Evolutionary conservation across 169 alveolate species (phyloP).

Genomic region (Plasmodium cynomolgi): DNA sequence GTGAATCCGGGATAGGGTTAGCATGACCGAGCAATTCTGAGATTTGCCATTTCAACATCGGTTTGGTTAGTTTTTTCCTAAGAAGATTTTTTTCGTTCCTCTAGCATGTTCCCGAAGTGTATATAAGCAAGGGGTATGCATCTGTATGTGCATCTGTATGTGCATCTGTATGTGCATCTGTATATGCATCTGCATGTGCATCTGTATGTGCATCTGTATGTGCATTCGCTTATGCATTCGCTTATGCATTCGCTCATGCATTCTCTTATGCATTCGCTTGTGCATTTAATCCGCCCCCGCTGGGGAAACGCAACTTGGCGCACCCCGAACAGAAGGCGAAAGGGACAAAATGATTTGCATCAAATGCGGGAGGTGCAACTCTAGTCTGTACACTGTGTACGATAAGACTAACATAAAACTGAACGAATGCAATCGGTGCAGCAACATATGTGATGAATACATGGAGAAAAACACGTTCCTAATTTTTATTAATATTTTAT

Average conservation of each 20-base stretch:
- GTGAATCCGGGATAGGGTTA: neutral
- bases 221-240: neutral
- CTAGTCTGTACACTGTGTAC: conserved; percentile 49
- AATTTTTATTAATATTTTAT: conserved; percentile 54
- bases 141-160: neutral
- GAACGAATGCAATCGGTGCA: conserved; percentile 57
- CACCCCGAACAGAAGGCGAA: neutral
- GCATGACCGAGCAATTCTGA: neutral
- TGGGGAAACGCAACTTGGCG: neutral
- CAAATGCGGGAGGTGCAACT: conserved; percentile 65
- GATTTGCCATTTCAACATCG: neutral
- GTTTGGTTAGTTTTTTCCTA: neutral
- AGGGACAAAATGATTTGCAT: conserved; percentile 41
- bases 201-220: neutral
- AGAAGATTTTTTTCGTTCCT: neutral
- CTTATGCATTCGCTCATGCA: neutral
- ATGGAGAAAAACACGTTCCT: conserved; percentile 49
- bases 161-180: neutral
- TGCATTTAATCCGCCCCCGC: neutral
- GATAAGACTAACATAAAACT: conserved; percentile 62
- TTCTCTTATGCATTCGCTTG: neutral
- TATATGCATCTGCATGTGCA: neutral
- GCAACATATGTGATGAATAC: conserved; percentile 68
- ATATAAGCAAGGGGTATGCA: neutral
- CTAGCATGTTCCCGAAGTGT: neutral